phyloP scores from a whole-genome alignment of 2,329 filamentous ascomycete species.

The Aspergillus viridinutans region DNA sequence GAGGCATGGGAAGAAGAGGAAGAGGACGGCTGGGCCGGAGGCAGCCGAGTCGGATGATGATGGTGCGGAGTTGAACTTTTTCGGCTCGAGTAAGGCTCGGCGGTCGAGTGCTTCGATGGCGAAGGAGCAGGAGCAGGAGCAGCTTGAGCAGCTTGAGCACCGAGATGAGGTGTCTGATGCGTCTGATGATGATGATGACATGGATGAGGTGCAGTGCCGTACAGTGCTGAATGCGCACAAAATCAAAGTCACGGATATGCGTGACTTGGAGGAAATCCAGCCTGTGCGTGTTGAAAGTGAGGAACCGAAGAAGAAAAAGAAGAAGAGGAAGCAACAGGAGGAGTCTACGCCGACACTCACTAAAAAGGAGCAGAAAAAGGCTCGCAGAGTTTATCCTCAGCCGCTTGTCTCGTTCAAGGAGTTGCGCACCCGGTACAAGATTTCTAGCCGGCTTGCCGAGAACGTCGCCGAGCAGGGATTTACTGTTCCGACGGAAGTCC shows the following conservation, averaged over 20 bases:
- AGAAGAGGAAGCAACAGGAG: conserved; percentile 53
- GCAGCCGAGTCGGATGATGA: conserved; percentile 19
- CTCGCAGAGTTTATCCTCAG: conserved; percentile 65
- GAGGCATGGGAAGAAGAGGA: conserved; percentile 33
- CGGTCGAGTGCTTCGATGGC: conserved; percentile 14
- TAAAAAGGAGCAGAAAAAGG: conserved; percentile 48
- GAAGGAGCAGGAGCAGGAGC: conserved; percentile 11
- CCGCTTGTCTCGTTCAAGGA: conserved; percentile 75
- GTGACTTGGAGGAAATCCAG: conserved; percentile 42
- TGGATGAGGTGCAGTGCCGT: conserved; percentile 68
- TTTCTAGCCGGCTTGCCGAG: conserved; percentile 67
- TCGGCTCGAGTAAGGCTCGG: conserved; percentile 27
- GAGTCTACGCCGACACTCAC: conserved; percentile 36
- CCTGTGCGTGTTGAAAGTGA: conserved; percentile 21
- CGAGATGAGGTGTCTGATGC: conserved; percentile 20
- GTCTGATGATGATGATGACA: conserved; percentile 26
- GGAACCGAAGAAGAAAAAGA: conserved; percentile 49
- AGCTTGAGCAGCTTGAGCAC: conserved; percentile 11
- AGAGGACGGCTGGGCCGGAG: conserved; percentile 25
- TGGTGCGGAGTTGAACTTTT: conserved; percentile 33
- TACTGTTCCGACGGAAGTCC: conserved; percentile 84
- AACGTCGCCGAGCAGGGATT: conserved; percentile 86
- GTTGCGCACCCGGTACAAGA: conserved; percentile 65
- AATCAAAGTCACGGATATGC: conserved; percentile 77
- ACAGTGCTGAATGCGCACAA: conserved; percentile 74